phyloP scores from a whole-genome alignment of 352 stramenopile species.

The Phytophthora nicotianae region DNA sequence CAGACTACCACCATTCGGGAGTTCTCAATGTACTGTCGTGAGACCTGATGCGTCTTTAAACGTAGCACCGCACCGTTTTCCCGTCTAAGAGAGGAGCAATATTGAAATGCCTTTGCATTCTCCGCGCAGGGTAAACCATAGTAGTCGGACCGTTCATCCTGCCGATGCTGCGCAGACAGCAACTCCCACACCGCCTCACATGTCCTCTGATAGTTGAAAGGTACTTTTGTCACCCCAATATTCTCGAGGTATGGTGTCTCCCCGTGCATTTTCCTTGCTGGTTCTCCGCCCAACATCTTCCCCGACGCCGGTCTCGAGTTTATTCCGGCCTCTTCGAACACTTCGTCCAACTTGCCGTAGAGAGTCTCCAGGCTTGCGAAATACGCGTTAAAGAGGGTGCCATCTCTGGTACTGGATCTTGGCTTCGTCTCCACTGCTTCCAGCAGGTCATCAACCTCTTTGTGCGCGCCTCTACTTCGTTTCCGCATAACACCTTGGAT shows the following conservation, averaged over 20 bases:
- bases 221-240: background rate
- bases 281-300: background rate
- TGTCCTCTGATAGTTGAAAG: background rate
- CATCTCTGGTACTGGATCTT: too few species aligned
- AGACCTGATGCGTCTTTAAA: background rate
- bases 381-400: too few species aligned
- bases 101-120: background rate
- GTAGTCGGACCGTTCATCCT: background rate
- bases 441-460: too few species aligned
- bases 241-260: background rate
- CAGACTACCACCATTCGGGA: background rate
- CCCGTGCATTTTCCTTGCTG: background rate
- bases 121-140: background rate
- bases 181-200: background rate
- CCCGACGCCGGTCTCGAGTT: too few species aligned
- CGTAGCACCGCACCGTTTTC: background rate
- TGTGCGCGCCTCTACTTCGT: too few species aligned
- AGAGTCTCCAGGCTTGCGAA: too few species aligned
- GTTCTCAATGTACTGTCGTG: background rate
- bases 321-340: too few species aligned
- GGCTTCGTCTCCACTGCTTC: too few species aligned
- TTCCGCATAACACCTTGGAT: too few species aligned
- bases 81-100: background rate
- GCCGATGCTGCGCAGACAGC: background rate
- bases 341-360: too few species aligned